These are phyloP conservation scores for Suillus lakei DNA, from an alignment of 768 basidiomycete genomes.

Conservation along the genomic window DNA sequence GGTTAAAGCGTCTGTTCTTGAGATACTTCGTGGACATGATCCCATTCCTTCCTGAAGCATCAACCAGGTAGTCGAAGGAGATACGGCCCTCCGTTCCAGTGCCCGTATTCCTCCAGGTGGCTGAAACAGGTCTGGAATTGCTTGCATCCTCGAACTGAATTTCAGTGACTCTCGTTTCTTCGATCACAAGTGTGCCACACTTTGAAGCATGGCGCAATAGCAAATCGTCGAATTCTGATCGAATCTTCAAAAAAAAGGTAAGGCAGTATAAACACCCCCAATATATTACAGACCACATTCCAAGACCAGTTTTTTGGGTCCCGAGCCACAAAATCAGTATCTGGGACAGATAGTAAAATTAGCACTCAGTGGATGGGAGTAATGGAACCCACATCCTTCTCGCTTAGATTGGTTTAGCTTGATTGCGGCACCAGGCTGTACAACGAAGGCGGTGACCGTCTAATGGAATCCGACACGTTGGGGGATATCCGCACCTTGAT, in stretches of 20 bases:
- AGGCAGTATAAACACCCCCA: neutral
- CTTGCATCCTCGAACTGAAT: slow-evolving; percentile 33
- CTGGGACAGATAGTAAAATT: too few species aligned
- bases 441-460: neutral
- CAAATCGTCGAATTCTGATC: slow-evolving; percentile 65
- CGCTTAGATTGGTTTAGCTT: slow-evolving; percentile 67
- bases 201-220: slow-evolving; percentile 59
- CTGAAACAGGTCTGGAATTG: too few species aligned
- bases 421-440: slow-evolving; percentile 64
- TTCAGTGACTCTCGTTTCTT: slow-evolving; percentile 54
- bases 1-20: slow-evolving; percentile 38
- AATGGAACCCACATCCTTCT: slow-evolving; percentile 55
- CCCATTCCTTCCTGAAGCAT: slow-evolving; percentile 40
- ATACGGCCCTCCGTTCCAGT: too few species aligned
- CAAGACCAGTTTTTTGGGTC: too few species aligned
- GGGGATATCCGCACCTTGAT: too few species aligned
- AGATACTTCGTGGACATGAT: slow-evolving; percentile 43
- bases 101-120: too few species aligned
- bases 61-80: too few species aligned
- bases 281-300: too few species aligned
- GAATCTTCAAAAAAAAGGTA: slow-evolving; percentile 40
- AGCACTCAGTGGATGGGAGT: neutral
- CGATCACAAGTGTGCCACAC: slow-evolving; percentile 56
- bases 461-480: neutral
- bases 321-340: too few species aligned